A percentile compares a stretch with the other conserved stretches of the same genome.
Evolutionary conservation across 225 moss, liverwort and hornwort species (phyloP).

Genomic region (Bryum argenteum): DNA sequence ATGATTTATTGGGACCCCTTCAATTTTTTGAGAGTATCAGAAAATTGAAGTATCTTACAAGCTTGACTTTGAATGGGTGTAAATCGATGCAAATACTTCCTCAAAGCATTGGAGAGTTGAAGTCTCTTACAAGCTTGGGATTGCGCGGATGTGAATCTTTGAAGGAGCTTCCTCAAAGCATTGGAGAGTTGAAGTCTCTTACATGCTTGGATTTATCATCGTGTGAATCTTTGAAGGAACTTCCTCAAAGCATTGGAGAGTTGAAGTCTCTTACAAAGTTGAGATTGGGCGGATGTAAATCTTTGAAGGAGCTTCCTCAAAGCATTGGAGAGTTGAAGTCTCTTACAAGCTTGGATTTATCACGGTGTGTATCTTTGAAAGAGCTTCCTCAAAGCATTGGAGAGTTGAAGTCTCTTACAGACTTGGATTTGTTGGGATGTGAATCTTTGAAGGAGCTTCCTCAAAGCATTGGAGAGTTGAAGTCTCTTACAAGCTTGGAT

Average conservation of each 20-base stretch:
- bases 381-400: too few relatives aligned
- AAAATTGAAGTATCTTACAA: neutral
- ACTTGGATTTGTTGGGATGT: too few relatives aligned
- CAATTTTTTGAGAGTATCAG: neutral
- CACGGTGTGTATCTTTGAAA: neutral
- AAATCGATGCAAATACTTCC: neutral
- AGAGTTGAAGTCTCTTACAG: too few relatives aligned
- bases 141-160: neutral
- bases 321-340: neutral
- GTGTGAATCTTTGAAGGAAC: neutral
- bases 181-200: neutral
- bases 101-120: neutral
- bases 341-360: accelerated
- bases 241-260: neutral
- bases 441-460: too few relatives aligned
- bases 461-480: too few relatives aligned
- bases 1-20: neutral
- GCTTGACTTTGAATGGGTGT: neutral
- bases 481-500: too few relatives aligned
- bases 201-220: accelerated
- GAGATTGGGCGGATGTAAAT: neutral
- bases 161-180: neutral
- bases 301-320: neutral
- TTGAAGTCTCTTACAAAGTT: neutral
- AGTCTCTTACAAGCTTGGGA: neutral